A percentile compares a stretch with the other conserved stretches of the same genome.
Conservation (phyloP, 1,284 basidiomycete species). For the Trichosporon sp. region DNA sequence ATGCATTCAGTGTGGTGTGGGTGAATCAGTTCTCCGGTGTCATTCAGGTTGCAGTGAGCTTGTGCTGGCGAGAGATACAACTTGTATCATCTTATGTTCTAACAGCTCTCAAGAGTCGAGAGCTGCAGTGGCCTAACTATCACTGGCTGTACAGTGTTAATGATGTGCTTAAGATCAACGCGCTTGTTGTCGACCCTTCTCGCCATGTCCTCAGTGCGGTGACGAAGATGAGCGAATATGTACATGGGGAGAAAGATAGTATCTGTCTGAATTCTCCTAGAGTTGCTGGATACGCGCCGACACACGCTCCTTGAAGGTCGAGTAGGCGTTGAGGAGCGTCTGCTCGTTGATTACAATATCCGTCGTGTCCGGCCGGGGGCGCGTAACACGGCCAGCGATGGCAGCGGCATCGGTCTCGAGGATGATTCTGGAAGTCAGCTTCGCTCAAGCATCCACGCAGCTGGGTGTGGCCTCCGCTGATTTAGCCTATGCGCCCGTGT, state of each 20-base stretch:
- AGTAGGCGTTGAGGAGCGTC: conserved; percentile 84
- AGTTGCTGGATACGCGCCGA: conserved; percentile 59
- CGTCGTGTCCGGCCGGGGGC: conserved; percentile 85
- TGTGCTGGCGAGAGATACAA: not conserved
- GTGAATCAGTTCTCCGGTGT: conserved; percentile 2
- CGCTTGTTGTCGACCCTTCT: not conserved
- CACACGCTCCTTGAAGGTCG: conserved; percentile 77
- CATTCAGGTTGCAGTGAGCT: conserved; percentile 1
- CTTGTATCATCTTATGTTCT: no score
- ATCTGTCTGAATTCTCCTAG: conserved; percentile 28
- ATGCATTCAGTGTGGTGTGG: conserved; percentile 1
- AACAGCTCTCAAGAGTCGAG: no score
- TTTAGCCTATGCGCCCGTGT: no score
- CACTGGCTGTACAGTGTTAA: no score
- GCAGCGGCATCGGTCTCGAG: conserved; percentile 94
- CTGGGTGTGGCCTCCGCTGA: no score
- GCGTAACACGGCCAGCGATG: conserved; percentile 88
- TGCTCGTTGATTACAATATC: conserved; percentile 99
- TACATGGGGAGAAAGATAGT: not conserved
- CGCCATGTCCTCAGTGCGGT: no score
- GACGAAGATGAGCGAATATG: not conserved
- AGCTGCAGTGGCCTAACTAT: no score
- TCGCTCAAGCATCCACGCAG: no score
- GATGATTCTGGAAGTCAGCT: conserved; percentile 65
- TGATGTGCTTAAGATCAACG: no score